These are phyloP conservation scores for Fennellomyces sp. DNA, from an alignment of 371 early-diverging fungal species.

Conservation along the genomic window DNA sequence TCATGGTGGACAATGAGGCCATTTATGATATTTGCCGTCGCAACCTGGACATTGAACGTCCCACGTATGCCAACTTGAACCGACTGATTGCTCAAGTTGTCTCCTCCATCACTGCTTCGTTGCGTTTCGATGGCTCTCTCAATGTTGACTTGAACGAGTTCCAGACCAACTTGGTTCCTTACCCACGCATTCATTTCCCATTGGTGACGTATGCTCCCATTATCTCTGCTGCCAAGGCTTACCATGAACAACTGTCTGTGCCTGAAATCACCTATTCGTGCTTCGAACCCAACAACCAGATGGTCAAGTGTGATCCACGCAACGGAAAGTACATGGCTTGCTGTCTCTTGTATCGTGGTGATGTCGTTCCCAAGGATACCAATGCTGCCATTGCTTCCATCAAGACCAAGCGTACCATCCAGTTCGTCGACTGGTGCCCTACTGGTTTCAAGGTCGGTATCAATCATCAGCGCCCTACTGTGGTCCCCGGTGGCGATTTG, in stretches of 20 bases:
- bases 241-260: conserved; percentile 91
- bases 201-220: conserved; percentile 95
- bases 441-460: conserved; percentile 98
- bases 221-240: conserved; percentile 88
- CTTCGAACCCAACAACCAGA: conserved; percentile 94
- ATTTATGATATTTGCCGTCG: conserved; percentile 99
- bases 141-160: conserved; percentile 98
- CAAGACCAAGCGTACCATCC: conserved; percentile 90
- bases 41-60: conserved; percentile 98
- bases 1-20: conserved; percentile 99
- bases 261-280: conserved; percentile 90
- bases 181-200: conserved; percentile 98
- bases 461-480: conserved; percentile 89
- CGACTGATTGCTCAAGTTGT: conserved; percentile 99
- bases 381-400: conserved; percentile 87
- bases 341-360: conserved; percentile 94
- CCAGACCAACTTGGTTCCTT: conserved; percentile 98
- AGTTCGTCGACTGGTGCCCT: conserved; percentile 99
- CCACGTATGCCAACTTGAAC: conserved; percentile 98
- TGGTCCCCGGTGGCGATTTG: conserved; percentile 88
- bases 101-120: conserved; percentile 99
- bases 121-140: conserved; percentile 97
- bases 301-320: conserved; percentile 95
- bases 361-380: conserved; percentile 86
- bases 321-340: conserved; percentile 97